Evolutionary conservation across 1,284 basidiomycete species (phyloP), one percentile per base, ranked within the genome.

Genomic region (Sporisorium reilianum): DNA sequence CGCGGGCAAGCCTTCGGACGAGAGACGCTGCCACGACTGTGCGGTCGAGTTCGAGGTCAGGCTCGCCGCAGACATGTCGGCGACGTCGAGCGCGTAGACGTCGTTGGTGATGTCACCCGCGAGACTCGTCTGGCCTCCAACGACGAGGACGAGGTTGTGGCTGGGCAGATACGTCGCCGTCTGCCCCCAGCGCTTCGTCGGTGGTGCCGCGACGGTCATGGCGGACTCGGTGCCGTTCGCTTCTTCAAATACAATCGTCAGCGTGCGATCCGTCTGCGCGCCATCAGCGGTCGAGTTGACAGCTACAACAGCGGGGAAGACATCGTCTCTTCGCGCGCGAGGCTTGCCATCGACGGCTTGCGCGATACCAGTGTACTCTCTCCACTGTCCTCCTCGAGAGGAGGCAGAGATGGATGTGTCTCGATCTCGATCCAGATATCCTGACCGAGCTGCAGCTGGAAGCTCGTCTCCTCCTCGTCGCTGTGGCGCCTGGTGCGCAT

Each of bases 111-210:
- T 64, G n/a, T 44, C 67, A 1, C 64, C 60, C 20, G 53, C 25
- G 30, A 59, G 32, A 34, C 61, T 69, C 42, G 83, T 71, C 42
- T 84, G 83, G 2, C 82, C 83, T 16, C 82, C 82, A 10, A 84
- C 66, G 25, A 84, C 56, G 23, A 83, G 59, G 25, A 84, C 58
- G 1, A 62, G 30, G 40, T 74, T 69, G 65, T 74, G 71, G 0
- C 41, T 26, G 18, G 62, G 55, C 16, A 74, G 52, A 44, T 48
- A 74, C 6, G 71, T 65, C 23, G 71, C 61, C 14, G 71, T 64
- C 23, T 74, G 71, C 18, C 71, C 71, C 71, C 71, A 74, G 2
- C 71, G 65, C 16, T 36, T 34, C 2, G 46, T 42, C 0, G 64
- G 70, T 1, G 70, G 55, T 7, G 59, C 42, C 7, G 54, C 54